Conservation (phyloP, 192 early-diverging fungal genomes). For the Funneliformis geosporum region DNA sequence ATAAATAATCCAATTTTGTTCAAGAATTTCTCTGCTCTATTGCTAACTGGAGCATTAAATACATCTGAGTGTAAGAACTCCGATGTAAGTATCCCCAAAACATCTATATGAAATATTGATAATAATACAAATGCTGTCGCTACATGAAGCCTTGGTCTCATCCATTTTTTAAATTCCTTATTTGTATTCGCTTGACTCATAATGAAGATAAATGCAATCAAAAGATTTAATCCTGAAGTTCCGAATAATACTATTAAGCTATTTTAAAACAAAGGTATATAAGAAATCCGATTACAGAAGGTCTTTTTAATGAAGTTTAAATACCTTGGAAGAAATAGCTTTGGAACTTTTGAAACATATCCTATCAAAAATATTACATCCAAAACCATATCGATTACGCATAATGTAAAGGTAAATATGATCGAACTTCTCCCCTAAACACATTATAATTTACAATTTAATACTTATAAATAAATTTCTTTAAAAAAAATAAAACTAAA, state of each 20-base stretch:
- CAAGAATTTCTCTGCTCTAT: not conserved
- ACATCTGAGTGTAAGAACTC: not conserved
- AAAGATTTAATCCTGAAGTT: not conserved
- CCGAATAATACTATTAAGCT: not conserved
- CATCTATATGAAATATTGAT: not conserved
- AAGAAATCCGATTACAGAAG: too few species aligned
- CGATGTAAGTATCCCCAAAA: not conserved
- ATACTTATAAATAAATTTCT: too few species aligned
- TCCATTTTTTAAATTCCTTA: not conserved
- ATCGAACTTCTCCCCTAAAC: too few species aligned
- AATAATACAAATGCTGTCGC: not conserved
- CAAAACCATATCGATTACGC: too few species aligned
- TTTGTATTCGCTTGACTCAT: not conserved
- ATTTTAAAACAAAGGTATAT: too few species aligned
- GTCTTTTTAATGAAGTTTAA: not conserved
- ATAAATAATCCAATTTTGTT: not conserved
- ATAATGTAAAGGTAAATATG: too few species aligned
- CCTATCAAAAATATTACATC: too few species aligned
- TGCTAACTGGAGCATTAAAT: not conserved
- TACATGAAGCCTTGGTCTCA: not conserved
- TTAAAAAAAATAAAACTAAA: too few species aligned
- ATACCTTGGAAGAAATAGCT: not conserved
- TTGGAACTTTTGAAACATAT: too few species aligned
- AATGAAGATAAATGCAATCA: not conserved
- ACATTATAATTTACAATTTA: too few species aligned